Evolutionary conservation across 164 flowering plant genomes (phyloP), one percentile per base, ranked within the genome.

Genomic region (Chimonanthus salicifolius): DNA sequence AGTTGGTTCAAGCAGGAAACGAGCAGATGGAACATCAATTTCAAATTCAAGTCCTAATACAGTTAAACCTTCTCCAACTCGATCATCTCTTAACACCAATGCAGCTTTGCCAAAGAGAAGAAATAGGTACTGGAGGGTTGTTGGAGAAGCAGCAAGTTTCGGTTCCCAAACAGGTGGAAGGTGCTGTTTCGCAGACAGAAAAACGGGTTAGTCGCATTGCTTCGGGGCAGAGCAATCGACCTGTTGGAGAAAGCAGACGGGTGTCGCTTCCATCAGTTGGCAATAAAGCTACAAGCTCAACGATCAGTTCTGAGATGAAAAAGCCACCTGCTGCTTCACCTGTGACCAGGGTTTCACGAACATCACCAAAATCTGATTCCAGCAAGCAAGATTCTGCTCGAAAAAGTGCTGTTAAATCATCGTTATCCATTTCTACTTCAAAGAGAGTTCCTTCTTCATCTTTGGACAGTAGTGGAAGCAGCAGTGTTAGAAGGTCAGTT

Each of bases 121-220:
- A 77, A 91, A 82, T 74, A 96, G 99, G 99, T 83, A 88, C 94
- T n/a, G 99, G 94, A 7, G 92, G 95, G 4, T 69, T 89, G 72
- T 75, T 82, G 3, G 90, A 84, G 79, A 90, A 84, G 5, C 79
- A 60, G 13, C 68, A 86, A 3, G 78, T 58, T 10, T 67, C 87
- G 21, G 16, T 68, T 5, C 5, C 80, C 0, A 86, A 73, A 43
- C 45, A 46, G 47, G 75, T 48, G 13, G 79, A 50, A 63, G 77
- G 62, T 73, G 79, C 47, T 45, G 63, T 64, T 62, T 46, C 84
- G 2, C 67, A 47, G 51, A 58, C 74, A 0, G 79, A 77, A 6
- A 88, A 76, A 70, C 84, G 76, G 66, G 67, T 74, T n/a, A 58
- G 73, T 68, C 60, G 81, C 70, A 71, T 80, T 6, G 77, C 68